Percentiles rank a stretch among this genome's conserved stretches.
These are phyloP conservation scores for Teratosphaeria zuluensis DNA, from an alignment of 2,329 filamentous ascomycete species.

Conservation along the genomic window DNA sequence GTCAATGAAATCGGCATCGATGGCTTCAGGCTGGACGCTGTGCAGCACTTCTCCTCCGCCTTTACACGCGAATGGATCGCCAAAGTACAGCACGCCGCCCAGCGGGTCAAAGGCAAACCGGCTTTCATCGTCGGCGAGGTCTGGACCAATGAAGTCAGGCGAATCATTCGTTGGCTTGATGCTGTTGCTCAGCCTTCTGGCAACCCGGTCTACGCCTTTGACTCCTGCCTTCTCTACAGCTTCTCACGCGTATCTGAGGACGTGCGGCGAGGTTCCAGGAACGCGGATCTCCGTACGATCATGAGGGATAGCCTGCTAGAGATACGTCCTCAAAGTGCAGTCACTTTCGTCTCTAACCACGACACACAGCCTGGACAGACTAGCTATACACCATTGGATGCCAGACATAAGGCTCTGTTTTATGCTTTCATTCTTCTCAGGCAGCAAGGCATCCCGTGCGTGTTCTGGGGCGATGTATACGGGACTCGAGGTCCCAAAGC, in stretches of 20 bases:
- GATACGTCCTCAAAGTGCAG: slow-evolving; percentile 16
- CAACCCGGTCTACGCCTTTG: slow-evolving; percentile 52
- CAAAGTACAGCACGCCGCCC: slow-evolving; percentile 41
- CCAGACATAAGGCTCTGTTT: slow-evolving; percentile 61
- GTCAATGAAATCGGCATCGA: slow-evolving; percentile 49
- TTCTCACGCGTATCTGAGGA: slow-evolving; percentile 51
- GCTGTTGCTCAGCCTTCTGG: slow-evolving; percentile 31
- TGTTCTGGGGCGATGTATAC: slow-evolving; percentile 64
- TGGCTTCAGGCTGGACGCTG: slow-evolving; percentile 62
- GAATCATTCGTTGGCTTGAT: slow-evolving; percentile 45
- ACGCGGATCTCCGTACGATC: slow-evolving; percentile 48
- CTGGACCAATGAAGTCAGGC: slow-evolving; percentile 50
- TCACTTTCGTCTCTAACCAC: slow-evolving; percentile 62
- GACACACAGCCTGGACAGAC: slow-evolving; percentile 58
- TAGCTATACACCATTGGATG: slow-evolving; percentile 51
- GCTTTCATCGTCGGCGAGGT: slow-evolving; percentile 63
- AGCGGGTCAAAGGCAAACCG: slow-evolving; percentile 27
- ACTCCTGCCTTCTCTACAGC: slow-evolving; percentile 59
- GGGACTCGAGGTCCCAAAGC: slow-evolving; percentile 47
- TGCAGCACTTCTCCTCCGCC: slow-evolving; percentile 60
- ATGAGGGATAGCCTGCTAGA: slow-evolving; percentile 11
- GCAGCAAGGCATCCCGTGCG: slow-evolving; percentile 51
- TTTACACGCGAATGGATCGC: slow-evolving; percentile 58
- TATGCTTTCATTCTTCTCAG: slow-evolving; percentile 63
- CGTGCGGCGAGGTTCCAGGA: slow-evolving; percentile 28